Evolutionary conservation across 805 yeast genomes (phyloP), one percentile per base, ranked within the genome.

Genomic region (Zygosaccharomyces bisporus): DNA sequence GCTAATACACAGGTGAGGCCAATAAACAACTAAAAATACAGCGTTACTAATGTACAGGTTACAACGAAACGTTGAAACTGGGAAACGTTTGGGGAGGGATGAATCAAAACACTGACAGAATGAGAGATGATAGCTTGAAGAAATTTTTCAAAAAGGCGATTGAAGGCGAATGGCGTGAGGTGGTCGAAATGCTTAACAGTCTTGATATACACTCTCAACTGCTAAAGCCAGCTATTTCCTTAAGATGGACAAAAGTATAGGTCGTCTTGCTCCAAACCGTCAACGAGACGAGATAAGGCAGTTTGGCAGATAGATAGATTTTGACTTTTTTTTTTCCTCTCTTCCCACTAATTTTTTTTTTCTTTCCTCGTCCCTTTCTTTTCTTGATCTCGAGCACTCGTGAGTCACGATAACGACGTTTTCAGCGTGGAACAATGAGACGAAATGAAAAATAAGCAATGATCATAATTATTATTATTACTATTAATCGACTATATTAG

Each of bases 31-130:
- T 37, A 37, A 37, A n/a, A 46, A 36, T 39, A 39, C 35, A 43
- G 31, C 25, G 35, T 34, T 23, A 41, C 39, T 46, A 46, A 33
- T 46, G 44, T 46, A 46, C 50, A 46, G 42, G 38, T 38, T 45
- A 32, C 41, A 37, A 37, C 20, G 21, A 10, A 24, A 45, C 18
- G 14, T 25, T 41, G 44, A 27, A 19, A 18, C 18, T 33, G 37
- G 39, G 25, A 29, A 21, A 29, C n/a, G 40, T 36, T 21, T 6
- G 25, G 12, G 18, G 23, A 13, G 13, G 31, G 16, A 32, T 24
- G 33, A 32, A 25, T 24, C 16, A 37, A 20, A 35, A 21, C 27
- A 37, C 31, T 23, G 14, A 25, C 32, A 24, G 29, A 18, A 24
- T 20, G 16, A 13, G 19, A 12, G 20, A 20, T 16, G 24, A 9